A percentile compares a stretch with the other conserved stretches of the same genome.
phyloP scores from a whole-genome alignment of 2,329 filamentous ascomycete genomes.

The Aureobasidium namibiae region DNA sequence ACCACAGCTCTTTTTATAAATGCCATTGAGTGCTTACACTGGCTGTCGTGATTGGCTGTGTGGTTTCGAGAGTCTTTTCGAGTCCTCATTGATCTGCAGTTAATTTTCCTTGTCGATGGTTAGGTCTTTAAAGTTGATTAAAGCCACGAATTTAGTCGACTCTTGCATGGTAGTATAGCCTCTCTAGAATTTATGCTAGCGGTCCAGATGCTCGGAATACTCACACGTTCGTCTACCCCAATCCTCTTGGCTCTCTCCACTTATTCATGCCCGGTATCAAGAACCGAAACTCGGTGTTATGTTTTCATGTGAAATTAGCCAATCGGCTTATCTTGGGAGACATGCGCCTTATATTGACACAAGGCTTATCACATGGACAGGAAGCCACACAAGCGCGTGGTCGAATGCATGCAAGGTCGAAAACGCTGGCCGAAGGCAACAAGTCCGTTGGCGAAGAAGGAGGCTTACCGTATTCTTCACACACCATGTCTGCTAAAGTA shows the following conservation, averaged over 20 bases:
- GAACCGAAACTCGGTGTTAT: conserved; percentile 6
- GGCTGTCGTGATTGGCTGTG: neutral
- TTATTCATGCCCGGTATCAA: neutral
- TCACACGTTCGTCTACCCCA: neutral
- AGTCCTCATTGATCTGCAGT: neutral
- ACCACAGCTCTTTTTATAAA: neutral
- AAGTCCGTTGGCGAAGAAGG: neutral
- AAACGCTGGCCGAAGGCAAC: neutral
- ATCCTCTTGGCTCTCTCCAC: neutral
- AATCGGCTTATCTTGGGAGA: neutral
- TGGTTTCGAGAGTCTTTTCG: neutral
- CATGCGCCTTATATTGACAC: neutral
- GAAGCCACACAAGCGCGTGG: neutral
- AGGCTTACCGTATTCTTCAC: neutral
- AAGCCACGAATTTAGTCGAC: neutral
- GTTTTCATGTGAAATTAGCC: too few species aligned
- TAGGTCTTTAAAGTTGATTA: neutral
- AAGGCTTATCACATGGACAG: neutral
- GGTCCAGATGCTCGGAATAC: conserved; percentile 5
- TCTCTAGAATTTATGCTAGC: neutral
- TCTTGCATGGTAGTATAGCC: neutral
- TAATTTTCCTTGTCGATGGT: neutral
- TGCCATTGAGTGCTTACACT: neutral
- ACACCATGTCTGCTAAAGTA: neutral
- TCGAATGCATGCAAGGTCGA: neutral